Evolutionary conservation across 2,329 filamentous ascomycete species (phyloP).

Genomic region (Fusarium burgessii): DNA sequence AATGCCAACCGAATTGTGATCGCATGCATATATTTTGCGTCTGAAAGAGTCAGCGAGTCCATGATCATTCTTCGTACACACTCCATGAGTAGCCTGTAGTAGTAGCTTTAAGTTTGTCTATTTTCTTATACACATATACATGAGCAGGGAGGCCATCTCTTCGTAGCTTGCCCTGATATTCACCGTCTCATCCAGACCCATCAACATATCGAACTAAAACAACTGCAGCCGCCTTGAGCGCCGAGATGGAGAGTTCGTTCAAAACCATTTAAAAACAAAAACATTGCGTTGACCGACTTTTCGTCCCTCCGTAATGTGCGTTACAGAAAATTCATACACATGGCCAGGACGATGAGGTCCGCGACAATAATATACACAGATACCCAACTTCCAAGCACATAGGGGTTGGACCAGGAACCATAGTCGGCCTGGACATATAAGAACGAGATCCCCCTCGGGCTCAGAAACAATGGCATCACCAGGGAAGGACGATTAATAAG

Average conservation of each 20-base stretch:
- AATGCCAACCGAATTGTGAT: neutral
- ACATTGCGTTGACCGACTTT: slow-evolving; percentile 19
- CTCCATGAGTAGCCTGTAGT: neutral
- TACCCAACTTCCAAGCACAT: slow-evolving; percentile 18
- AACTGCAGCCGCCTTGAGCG: slow-evolving; percentile 18
- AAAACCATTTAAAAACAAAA: slow-evolving; percentile 32
- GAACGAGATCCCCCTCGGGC: slow-evolving; percentile 8
- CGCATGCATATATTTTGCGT: neutral
- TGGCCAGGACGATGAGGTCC: slow-evolving; percentile 32
- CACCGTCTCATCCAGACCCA: slow-evolving; percentile 37
- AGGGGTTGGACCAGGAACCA: slow-evolving; percentile 13
- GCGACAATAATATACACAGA: slow-evolving; percentile 49
- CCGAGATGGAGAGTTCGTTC: slow-evolving; percentile 30
- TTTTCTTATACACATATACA: slow-evolving; percentile 52
- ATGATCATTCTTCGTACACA: neutral
- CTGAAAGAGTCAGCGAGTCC: neutral
- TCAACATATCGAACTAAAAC: slow-evolving; percentile 35
- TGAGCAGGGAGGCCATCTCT: slow-evolving; percentile 40
- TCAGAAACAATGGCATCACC: slow-evolving; percentile 37
- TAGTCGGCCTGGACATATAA: slow-evolving; percentile 21
- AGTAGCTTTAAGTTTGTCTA: slow-evolving; percentile 46
- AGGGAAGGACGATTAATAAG: slow-evolving; percentile 48
- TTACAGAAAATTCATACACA: slow-evolving; percentile 33
- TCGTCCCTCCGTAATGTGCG: slow-evolving; percentile 26
- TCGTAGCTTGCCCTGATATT: slow-evolving; percentile 31